phyloP scores from a whole-genome alignment of 495 filamentous ascomycete species.

The Neurospora tetraspora region DNA sequence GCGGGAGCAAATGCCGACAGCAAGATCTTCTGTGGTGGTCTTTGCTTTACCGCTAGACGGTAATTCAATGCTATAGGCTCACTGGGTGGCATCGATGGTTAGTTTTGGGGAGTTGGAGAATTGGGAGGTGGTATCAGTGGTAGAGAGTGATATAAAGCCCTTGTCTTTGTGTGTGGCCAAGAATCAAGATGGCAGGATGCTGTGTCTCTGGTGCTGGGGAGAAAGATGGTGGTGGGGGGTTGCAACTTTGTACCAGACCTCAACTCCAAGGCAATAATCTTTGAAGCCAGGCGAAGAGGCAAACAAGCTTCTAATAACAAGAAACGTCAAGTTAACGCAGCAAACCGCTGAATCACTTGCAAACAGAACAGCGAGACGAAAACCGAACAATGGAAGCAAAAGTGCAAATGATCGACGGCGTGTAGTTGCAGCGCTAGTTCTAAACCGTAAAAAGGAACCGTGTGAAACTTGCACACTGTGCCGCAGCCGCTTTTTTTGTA shows the following conservation, averaged over 20 bases:
- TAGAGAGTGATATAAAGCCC: not conserved
- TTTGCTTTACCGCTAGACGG: not conserved
- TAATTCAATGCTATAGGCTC: not conserved
- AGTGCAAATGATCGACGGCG: not conserved
- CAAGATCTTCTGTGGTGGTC: not conserved
- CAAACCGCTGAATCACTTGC: not conserved
- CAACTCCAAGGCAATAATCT: not conserved
- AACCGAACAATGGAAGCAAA: not conserved
- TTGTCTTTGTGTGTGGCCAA: not conserved
- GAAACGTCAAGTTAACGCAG: not conserved
- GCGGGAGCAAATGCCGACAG: constrained; percentile 13
- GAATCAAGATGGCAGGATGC: not conserved
- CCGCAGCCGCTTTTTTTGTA: not conserved
- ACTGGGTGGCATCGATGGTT: not conserved
- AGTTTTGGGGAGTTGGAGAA: not conserved
- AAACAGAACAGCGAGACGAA: not conserved
- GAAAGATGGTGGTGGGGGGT: not conserved
- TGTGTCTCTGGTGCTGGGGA: not conserved
- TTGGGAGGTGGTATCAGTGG: not conserved
- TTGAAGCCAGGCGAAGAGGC: not conserved
- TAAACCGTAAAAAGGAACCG: not conserved
- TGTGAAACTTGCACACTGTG: not conserved
- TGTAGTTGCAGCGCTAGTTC: not conserved
- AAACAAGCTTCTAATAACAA: not conserved
- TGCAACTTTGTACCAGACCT: not conserved